These are phyloP conservation scores for Melastoma malabathricum DNA, from an alignment of 345 rosid species.

Conservation along the genomic window DNA sequence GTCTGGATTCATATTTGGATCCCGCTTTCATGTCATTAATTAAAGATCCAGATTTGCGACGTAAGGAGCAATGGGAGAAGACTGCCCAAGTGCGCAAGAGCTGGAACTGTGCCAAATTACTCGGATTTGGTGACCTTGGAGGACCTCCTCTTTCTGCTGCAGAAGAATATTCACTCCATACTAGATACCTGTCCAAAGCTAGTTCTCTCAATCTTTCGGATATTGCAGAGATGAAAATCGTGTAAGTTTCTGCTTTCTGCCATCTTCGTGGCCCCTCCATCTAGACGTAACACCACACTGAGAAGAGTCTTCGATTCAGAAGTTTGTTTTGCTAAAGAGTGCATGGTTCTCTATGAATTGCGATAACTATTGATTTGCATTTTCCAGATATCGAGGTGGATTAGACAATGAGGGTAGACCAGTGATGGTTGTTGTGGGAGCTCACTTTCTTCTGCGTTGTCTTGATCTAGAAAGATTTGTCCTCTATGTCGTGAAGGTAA, in stretches of 20 bases:
- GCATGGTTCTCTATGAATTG: background rate
- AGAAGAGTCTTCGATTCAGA: background rate
- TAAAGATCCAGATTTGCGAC: constrained; percentile 96
- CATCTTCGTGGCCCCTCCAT: background rate
- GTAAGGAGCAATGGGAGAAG: constrained; percentile 95
- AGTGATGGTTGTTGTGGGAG: constrained; percentile 97
- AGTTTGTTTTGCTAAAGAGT: background rate
- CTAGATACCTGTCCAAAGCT: constrained; percentile 91
- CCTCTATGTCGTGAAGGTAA: constrained; percentile 72
- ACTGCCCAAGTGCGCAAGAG: constrained; percentile 80
- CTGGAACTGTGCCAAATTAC: constrained; percentile 75
- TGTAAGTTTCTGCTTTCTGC: constrained; percentile 34
- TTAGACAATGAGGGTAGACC: constrained; percentile 94
- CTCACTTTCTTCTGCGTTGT: constrained; percentile 90
- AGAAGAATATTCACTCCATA: constrained; percentile 95
- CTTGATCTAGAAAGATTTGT: constrained; percentile 92
- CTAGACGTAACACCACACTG: background rate
- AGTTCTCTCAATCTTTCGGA: constrained; percentile 89
- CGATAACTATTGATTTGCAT: constrained; percentile 2
- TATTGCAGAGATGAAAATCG: constrained; percentile 97
- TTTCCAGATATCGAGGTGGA: constrained; percentile 85
- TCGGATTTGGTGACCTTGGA: constrained; percentile 95
- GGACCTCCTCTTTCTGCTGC: constrained; percentile 80
- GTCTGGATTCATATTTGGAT: constrained; percentile 87
- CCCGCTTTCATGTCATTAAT: constrained; percentile 98